Base-by-base conservation (phyloP, 2,329 filamentous ascomycete species). In the Xylariaceae sp. region DNA sequence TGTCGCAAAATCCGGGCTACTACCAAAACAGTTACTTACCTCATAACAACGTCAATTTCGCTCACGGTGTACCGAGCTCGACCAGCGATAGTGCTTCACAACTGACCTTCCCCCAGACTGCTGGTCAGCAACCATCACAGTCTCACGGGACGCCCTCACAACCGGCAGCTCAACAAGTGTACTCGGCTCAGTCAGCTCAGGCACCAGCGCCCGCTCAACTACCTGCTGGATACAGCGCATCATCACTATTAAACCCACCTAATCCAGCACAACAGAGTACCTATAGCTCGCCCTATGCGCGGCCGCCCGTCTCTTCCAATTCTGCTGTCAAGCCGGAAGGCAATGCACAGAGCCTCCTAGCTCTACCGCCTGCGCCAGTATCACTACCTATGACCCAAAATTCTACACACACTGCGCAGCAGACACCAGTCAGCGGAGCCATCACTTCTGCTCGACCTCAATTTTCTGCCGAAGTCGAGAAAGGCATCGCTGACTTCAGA, bases 221-320 rank as follows among this genome's bases (percentile, higher is more conserved):
- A 19, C 55, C 59, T 37, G 45, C 48, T 29, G 48, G 51, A 26
- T 59, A 59, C 38, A 50, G 48, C 24, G 47, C 38, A 11, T 32
- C 54, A 19, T 34, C 44, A 6, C 32, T 59, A 7, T 44, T 55
- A n/a, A 52, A 53, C 24, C 57, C 54, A 31, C 39, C 55, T 16
- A 52, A 39, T 22, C 45, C 44, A 15, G 28, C 49, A n/a, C 57
- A 61, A 31, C 57, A 57, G 43, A 55, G 53, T 39, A 59, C 57
- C 2, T 62, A 60, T 43, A 61, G 51, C 35, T 61, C 59, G 19
- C 59, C 56, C 17, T 62, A 62, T 36, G 56, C 57, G 9, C 54
- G 59, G 40, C 57, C 59, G 13, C 50, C 59, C 9, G 53, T 56
- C 12, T 47, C 58, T 22, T 26, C 50, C 13, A 58, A 51, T 34